These are phyloP conservation scores for Sporormia fimetaria DNA, from an alignment of 495 filamentous ascomycete genomes.

Conservation along the genomic window DNA sequence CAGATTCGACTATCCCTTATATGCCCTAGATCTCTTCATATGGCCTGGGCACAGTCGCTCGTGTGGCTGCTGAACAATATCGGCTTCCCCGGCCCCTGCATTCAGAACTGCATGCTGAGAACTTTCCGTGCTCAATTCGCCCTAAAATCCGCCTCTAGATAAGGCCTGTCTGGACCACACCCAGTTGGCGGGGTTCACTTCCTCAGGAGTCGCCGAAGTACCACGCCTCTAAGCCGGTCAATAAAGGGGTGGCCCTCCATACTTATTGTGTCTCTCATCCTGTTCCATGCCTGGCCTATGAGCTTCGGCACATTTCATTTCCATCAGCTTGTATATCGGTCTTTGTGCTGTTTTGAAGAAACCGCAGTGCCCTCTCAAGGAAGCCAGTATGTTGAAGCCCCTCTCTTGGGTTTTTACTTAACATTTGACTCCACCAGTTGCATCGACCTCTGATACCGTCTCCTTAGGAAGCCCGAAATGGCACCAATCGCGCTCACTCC, in stretches of 20 bases:
- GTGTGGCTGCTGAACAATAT: constrained; percentile 10
- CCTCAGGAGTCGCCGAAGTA: background rate
- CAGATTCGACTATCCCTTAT: too few species aligned
- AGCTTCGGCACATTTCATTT: too few species aligned
- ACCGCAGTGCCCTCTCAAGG: too few species aligned
- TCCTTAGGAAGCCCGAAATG: background rate
- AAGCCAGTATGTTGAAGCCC: constrained; percentile 1
- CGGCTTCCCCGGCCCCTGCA: background rate
- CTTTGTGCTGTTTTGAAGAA: too few species aligned
- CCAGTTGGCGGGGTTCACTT: background rate
- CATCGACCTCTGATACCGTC: background rate
- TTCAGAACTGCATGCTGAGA: background rate
- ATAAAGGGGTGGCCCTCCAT: background rate
- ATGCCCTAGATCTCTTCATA: too few species aligned
- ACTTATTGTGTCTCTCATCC: background rate
- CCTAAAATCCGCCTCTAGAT: background rate
- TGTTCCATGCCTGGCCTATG: background rate
- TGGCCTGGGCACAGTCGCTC: too few species aligned
- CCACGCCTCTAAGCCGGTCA: background rate
- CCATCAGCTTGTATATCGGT: too few species aligned
- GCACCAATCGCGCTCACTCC: constrained; percentile 5
- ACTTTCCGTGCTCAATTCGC: background rate
- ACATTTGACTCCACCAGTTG: background rate
- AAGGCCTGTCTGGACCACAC: background rate
- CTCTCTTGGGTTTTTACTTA: background rate